Conservation (phyloP, 306 rosid species). For the Mucuna pruriens region DNA sequence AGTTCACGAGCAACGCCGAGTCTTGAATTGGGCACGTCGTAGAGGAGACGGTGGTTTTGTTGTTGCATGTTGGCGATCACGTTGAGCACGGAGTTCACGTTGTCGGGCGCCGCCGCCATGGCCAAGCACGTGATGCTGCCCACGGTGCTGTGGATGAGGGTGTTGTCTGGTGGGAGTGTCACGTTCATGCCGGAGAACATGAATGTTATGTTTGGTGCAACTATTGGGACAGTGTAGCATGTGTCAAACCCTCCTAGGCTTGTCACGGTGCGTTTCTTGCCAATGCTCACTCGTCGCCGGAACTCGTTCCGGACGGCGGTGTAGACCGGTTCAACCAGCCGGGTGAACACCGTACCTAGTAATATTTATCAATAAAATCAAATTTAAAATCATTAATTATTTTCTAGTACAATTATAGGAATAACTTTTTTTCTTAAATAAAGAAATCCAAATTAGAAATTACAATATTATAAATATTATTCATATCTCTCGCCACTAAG, state of each 20-base stretch:
- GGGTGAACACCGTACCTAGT: slow-evolving; percentile 85
- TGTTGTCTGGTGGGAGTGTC: slow-evolving; percentile 79
- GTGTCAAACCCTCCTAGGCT: slow-evolving; percentile 93
- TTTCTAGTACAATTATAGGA: no score
- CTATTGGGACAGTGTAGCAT: slow-evolving; percentile 70
- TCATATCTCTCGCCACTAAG: no score
- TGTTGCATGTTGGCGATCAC: slow-evolving; percentile 97
- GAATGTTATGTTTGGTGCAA: slow-evolving; percentile 76
- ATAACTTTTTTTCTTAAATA: no score
- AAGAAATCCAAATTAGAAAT: no score
- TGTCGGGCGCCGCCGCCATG: slow-evolving; percentile 82
- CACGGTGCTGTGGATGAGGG: slow-evolving; percentile 72
- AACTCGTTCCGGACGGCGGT: slow-evolving; percentile 75
- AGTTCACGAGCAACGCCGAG: slow-evolving; percentile 83
- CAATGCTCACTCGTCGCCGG: slow-evolving; percentile 54
- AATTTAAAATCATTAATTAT: no score
- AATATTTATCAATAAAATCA: neutral
- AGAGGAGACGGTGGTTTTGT: slow-evolving; percentile 86
- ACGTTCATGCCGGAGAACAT: slow-evolving; percentile 90
- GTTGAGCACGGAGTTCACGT: slow-evolving; percentile 86
- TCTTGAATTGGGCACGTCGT: slow-evolving; percentile 82
- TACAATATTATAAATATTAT: no score
- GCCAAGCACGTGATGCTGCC: slow-evolving; percentile 79
- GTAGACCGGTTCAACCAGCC: slow-evolving; percentile 79
- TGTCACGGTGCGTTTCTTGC: slow-evolving; percentile 47